Evolutionary conservation across 2,329 filamentous ascomycete genomes (phyloP), one percentile per base, ranked within the genome.

Genomic region (Talaromyces sp.): DNA sequence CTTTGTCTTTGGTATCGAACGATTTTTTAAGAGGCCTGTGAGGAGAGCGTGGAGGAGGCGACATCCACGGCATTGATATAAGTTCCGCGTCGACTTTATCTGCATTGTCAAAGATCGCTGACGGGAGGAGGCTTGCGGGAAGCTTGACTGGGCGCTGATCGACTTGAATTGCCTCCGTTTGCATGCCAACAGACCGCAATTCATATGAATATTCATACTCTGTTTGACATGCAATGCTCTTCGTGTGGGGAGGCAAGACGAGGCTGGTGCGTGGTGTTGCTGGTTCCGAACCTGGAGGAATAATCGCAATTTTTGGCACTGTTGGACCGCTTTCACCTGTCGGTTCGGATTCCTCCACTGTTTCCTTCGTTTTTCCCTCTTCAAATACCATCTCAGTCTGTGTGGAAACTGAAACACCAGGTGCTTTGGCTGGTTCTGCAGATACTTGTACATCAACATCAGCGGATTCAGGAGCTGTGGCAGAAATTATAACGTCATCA

Each of bases 111-210:
- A 76, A 76, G 61, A 96, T 88, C 17, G 86, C 80, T 0, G 89
- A 93, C 0, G 91, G 91, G 57, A 91, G 85, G 35, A 96, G 80
- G 68, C 94, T 89, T 1, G 84, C 78, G 13, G 91, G 90, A 25
- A 96, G 79, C 63, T 85, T 86, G 61, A 88, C 84, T 45, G 90
- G 77, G 61, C 91, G 84, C 75, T 85, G 84, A 68, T 96, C 92
- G 5, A 95, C 84, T 57, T 89, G 84, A 59, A 97, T 97, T 60
- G 90, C 89, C 65, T 97, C 92, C 0, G 94, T 99, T 77, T 99
- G 94, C 59, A 92, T 81, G 2, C 82, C 84, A 46, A 75, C 79
- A 57, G 81, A 86, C 40, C 75, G 77, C 63, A 78, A 78, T 17
- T 76, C 71, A 25, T 73, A 69, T 9, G 78, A 66, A 36, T 78